Evolutionary conservation across 225 moss, liverwort and hornwort species (phyloP).

Genomic region (Marchantia polymorpha): DNA sequence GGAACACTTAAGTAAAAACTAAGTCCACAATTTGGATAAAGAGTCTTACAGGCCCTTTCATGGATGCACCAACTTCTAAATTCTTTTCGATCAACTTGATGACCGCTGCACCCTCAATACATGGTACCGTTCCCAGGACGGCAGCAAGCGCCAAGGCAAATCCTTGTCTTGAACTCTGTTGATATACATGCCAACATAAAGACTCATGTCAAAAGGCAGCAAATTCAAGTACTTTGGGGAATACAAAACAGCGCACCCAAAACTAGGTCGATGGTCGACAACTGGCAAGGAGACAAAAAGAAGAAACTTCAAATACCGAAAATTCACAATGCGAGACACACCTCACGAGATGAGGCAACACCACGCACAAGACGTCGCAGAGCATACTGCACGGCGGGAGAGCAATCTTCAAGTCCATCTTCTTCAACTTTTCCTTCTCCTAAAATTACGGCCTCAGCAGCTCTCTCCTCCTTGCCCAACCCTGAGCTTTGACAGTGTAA

Average conservation of each 20-base stretch:
- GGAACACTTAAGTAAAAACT: too few relatives aligned
- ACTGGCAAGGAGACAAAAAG: neutral
- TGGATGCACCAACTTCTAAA: conserved; percentile 76
- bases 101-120: conserved; percentile 59
- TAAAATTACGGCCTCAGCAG: conserved; percentile 50
- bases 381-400: conserved; percentile 84
- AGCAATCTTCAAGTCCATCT: conserved; percentile 65
- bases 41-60: conserved; percentile 78
- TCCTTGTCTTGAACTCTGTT: conserved; percentile 85
- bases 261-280: neutral
- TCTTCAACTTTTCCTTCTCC: conserved; percentile 68
- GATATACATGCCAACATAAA: neutral
- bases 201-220: neutral
- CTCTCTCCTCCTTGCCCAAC: conserved; percentile 46
- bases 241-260: neutral
- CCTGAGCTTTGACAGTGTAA: conserved; percentile 27
- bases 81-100: conserved; percentile 64
- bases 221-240: neutral
- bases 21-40: neutral
- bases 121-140: conserved; percentile 60
- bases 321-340: conserved; percentile 5
- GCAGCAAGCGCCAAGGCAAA: conserved; percentile 78
- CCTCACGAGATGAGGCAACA: conserved; percentile 92
- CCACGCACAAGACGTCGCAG: conserved; percentile 90
- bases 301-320: neutral